These are phyloP conservation scores for Melaleuca alternifolia DNA, from an alignment of 345 rosid genomes.

Conservation along the genomic window DNA sequence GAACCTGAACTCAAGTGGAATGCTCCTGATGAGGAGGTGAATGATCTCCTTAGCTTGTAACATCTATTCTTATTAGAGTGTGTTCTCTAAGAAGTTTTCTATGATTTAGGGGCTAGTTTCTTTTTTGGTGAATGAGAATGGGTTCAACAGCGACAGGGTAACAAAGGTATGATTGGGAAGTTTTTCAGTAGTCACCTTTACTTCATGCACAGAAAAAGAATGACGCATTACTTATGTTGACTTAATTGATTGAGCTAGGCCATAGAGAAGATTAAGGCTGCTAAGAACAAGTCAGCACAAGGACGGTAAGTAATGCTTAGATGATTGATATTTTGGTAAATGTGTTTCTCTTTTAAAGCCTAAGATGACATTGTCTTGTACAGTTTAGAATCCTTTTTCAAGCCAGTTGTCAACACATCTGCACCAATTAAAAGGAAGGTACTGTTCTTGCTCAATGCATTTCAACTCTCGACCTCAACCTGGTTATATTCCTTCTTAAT, in stretches of 20 bases:
- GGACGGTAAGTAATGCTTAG: conserved; percentile 44
- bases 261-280: conserved; percentile 80
- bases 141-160: conserved; percentile 79
- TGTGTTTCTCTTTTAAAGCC: not conserved
- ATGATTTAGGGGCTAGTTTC: conserved; percentile 10
- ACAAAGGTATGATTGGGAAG: conserved; percentile 42
- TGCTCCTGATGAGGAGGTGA: conserved; percentile 85
- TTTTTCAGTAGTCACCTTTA: not conserved
- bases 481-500: not conserved
- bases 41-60: not conserved
- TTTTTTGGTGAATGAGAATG: conserved; percentile 89
- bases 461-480: not conserved
- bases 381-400: conserved; percentile 84
- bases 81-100: not conserved
- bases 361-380: not conserved
- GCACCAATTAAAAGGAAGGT: conserved; percentile 74
- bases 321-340: not conserved
- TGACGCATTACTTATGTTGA: not conserved
- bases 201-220: not conserved
- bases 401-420: conserved; percentile 53
- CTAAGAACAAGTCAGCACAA: conserved; percentile 94
- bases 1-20: conserved; percentile 75
- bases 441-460: conserved; percentile 3
- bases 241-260: conserved; percentile 37
- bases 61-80: not conserved